Conservation (phyloP, 2,329 filamentous ascomycete species). For the Fusarium albidum region DNA sequence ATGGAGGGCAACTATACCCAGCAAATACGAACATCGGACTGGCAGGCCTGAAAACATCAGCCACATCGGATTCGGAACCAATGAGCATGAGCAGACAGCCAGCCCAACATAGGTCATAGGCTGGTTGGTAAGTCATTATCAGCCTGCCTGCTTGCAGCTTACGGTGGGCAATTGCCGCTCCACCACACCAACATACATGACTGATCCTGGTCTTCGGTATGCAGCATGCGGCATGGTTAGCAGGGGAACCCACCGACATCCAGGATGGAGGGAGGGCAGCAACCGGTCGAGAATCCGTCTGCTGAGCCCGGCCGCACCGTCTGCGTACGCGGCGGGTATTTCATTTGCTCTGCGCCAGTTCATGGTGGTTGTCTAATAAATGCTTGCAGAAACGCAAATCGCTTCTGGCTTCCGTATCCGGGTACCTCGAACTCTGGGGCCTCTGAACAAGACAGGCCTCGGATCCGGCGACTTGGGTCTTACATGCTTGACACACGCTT, state of each 20-base stretch:
- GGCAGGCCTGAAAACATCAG: slow-evolving; percentile 18
- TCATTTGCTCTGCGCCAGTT: slow-evolving; percentile 19
- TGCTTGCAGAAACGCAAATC: slow-evolving; percentile 29
- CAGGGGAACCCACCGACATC: no score
- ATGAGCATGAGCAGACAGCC: slow-evolving; percentile 7
- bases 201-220: neutral
- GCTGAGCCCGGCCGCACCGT: slow-evolving; percentile 22
- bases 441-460: slow-evolving; percentile 30
- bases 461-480: slow-evolving; percentile 25
- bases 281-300: slow-evolving; percentile 9
- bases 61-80: slow-evolving; percentile 16
- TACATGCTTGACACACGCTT: slow-evolving; percentile 11
- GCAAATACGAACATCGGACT: slow-evolving; percentile 18
- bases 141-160: slow-evolving; percentile 31
- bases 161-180: slow-evolving; percentile 14
- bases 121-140: no score
- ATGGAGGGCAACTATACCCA: neutral
- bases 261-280: slow-evolving; percentile 17
- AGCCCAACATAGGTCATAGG: slow-evolving; percentile 12
- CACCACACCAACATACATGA: slow-evolving; percentile 18
- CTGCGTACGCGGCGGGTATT: slow-evolving; percentile 24
- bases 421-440: slow-evolving; percentile 27
- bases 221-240: no score
- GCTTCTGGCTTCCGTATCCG: slow-evolving; percentile 27
- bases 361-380: slow-evolving; percentile 2